These are phyloP conservation scores for Lactarius trivialis DNA, from an alignment of 768 basidiomycete species.

Conservation along the genomic window DNA sequence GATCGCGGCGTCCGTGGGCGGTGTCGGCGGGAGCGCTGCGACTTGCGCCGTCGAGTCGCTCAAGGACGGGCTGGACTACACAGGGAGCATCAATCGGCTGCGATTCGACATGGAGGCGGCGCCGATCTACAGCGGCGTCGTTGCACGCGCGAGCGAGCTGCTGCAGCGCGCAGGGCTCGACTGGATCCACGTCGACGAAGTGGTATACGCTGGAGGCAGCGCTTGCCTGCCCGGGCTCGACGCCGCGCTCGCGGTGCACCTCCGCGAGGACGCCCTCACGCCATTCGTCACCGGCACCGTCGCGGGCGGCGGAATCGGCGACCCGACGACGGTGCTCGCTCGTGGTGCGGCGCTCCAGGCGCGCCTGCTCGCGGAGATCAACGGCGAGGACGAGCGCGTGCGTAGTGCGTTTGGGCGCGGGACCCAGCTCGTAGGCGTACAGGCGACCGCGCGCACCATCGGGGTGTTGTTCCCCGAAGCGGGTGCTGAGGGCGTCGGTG, in stretches of 20 bases:
- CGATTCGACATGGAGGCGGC: constrained; percentile 43
- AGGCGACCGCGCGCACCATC: constrained; percentile 56
- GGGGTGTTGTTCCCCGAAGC: constrained; percentile 60
- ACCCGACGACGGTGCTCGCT: constrained; percentile 72
- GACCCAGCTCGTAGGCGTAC: constrained; percentile 38
- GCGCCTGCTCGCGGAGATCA: constrained; percentile 47
- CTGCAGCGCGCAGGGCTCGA: constrained; percentile 49
- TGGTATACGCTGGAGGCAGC: constrained; percentile 75
- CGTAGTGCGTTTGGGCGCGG: constrained; percentile 42
- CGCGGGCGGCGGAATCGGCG: constrained; percentile 64
- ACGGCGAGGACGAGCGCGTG: constrained; percentile 45
- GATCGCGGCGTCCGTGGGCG: constrained; percentile 63
- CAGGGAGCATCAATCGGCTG: constrained; percentile 55
- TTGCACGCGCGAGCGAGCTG: constrained; percentile 45
- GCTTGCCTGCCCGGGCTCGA: constrained; percentile 70
- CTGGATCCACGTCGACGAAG: constrained; percentile 64
- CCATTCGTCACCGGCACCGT: constrained; percentile 63
- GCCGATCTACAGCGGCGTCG: constrained; percentile 53
- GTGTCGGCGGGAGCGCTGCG: constrained; percentile 51
- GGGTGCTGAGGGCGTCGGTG: constrained; percentile 43
- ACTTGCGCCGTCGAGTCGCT: constrained; percentile 91
- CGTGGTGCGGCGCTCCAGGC: constrained; percentile 76
- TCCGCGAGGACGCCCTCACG: constrained; percentile 55
- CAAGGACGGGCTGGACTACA: constrained; percentile 90
- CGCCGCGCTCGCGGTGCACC: constrained; percentile 47